Conservation (phyloP, 345 rosid genomes). For the Corchorus olitorius region DNA sequence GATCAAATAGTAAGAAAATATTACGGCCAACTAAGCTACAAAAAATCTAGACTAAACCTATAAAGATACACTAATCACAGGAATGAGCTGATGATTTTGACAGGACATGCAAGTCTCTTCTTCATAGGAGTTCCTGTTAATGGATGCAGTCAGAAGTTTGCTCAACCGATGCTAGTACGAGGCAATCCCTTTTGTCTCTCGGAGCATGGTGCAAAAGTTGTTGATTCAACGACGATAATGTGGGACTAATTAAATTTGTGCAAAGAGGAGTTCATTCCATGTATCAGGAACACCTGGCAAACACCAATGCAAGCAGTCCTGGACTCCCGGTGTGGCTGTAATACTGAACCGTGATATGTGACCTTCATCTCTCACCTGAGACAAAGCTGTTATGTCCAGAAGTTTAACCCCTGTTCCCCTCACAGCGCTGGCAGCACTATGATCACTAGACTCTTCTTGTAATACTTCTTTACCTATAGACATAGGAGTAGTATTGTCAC, state of each 20-base stretch:
- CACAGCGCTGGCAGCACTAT: constrained; percentile 54
- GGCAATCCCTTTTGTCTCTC: neutral
- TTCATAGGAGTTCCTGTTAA: neutral
- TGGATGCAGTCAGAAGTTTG: neutral
- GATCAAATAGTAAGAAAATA: neutral
- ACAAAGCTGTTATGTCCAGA: constrained; percentile 67
- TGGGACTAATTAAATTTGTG: constrained; percentile 32
- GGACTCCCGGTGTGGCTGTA: constrained; percentile 52
- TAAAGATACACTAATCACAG: neutral
- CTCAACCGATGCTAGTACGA: neutral
- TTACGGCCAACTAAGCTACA: constrained; percentile 3
- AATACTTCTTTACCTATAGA: constrained; percentile 68
- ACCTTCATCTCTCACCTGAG: constrained; percentile 79
- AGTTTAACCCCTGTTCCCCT: constrained; percentile 69
- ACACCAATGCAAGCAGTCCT: constrained; percentile 85
- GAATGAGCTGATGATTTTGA: neutral
- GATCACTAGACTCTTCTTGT: constrained; percentile 70
- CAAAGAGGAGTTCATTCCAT: constrained; percentile 69
- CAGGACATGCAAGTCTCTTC: neutral
- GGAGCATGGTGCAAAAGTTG: neutral
- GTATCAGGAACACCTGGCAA: constrained; percentile 78
- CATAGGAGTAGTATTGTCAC: constrained; percentile 73
- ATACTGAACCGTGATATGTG: constrained; percentile 69
- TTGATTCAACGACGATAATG: neutral
- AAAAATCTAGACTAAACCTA: constrained; percentile 14